These are phyloP conservation scores for Cadophora sp. DNA, from an alignment of 2,329 filamentous ascomycete genomes.

Conservation along the genomic window DNA sequence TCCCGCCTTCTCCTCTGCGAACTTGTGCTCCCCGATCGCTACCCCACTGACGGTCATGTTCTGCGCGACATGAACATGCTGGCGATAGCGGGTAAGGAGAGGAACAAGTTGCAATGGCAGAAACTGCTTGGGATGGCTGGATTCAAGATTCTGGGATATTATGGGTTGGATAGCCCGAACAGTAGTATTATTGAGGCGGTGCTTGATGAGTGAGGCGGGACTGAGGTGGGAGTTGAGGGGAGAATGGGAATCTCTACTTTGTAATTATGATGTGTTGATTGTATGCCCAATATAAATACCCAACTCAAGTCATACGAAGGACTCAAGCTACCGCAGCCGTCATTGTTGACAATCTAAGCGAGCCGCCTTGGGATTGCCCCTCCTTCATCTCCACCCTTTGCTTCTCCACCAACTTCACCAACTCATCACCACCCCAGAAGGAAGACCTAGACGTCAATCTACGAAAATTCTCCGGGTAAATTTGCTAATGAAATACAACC, in stretches of 20 bases:
- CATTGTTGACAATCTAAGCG: too few species aligned
- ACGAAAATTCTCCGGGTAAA: too few species aligned
- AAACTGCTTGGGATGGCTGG: slow-evolving; percentile 18
- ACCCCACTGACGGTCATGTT: slow-evolving; percentile 17
- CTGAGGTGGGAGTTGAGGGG: neutral
- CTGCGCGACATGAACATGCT: slow-evolving; percentile 30
- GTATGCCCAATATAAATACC: too few species aligned
- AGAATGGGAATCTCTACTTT: neutral
- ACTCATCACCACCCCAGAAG: too few species aligned
- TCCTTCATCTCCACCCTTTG: too few species aligned
- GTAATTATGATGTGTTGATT: neutral
- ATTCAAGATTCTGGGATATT: slow-evolving; percentile 20
- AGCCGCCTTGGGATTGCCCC: too few species aligned
- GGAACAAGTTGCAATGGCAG: slow-evolving; percentile 24
- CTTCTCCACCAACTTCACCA: too few species aligned
- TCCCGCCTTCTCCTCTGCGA: slow-evolving; percentile 26
- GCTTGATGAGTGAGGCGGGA: slow-evolving; percentile 15
- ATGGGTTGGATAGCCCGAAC: slow-evolving; percentile 12
- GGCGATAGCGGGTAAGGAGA: slow-evolving; percentile 25
- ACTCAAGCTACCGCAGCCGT: too few species aligned
- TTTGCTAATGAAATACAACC: too few species aligned
- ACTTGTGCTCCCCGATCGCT: slow-evolving; percentile 24
- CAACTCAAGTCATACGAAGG: too few species aligned
- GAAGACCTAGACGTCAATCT: too few species aligned
- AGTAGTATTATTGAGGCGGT: slow-evolving; percentile 25